phyloP scores from a whole-genome alignment of 2,329 filamentous ascomycete species.

The Macrophomina phaseolina region DNA sequence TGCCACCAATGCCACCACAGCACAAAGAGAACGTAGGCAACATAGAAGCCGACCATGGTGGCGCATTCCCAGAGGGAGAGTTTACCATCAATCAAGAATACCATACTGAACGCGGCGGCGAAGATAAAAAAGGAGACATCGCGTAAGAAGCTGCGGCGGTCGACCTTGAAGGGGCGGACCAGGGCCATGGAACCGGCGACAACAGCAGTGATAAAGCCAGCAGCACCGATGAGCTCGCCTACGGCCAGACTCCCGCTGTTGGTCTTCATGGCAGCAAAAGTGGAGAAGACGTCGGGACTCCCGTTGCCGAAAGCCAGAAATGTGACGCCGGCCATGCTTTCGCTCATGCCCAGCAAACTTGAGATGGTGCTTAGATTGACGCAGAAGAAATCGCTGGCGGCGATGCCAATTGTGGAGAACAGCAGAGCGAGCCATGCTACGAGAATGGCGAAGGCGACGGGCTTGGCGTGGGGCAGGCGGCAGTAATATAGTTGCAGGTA shows the following conservation, averaged over 20 bases:
- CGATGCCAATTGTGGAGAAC: constrained; percentile 96
- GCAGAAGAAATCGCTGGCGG: constrained; percentile 97
- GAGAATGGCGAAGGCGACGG: constrained; percentile 79
- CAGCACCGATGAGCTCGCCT: constrained; percentile 92
- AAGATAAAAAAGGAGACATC: constrained; percentile 93
- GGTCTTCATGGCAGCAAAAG: constrained; percentile 96
- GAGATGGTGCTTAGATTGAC: constrained; percentile 95
- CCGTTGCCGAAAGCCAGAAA: constrained; percentile 97
- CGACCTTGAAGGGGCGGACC: constrained; percentile 92
- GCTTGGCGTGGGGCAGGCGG: constrained; percentile 68
- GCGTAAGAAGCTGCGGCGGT: constrained; percentile 84
- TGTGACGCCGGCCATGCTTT: constrained; percentile 94
- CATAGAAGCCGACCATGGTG: constrained; percentile 88
- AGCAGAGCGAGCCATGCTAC: constrained; percentile 84
- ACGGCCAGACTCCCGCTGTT: constrained; percentile 97
- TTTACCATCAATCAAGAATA: constrained; percentile 83
- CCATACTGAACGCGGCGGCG: constrained; percentile 84
- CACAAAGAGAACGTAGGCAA: constrained; percentile 87
- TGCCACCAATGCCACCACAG: constrained; percentile 92
- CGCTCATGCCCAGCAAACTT: constrained; percentile 85
- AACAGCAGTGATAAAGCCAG: constrained; percentile 93
- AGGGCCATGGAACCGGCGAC: constrained; percentile 97
- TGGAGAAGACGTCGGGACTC: constrained; percentile 97
- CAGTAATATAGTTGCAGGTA: constrained; percentile 95
- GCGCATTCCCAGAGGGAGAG: constrained; percentile 88